These are phyloP conservation scores for Xylaria cubensis DNA, from an alignment of 495 filamentous ascomycete species.

Conservation along the genomic window DNA sequence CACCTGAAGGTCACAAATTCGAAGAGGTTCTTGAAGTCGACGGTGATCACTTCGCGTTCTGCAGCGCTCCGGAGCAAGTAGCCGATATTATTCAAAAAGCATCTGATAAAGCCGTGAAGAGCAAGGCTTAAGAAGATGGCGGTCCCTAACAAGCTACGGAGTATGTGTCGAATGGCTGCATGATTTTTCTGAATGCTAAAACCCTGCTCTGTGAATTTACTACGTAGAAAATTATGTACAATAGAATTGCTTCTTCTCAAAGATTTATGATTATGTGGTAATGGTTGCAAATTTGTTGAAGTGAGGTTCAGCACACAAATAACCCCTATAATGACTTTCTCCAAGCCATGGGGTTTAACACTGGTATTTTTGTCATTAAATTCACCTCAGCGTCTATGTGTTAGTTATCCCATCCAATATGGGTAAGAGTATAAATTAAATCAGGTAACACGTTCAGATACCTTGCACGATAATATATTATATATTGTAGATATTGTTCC, in stretches of 20 bases:
- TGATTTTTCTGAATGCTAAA: background rate
- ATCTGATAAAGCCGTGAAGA: background rate
- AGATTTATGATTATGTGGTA: background rate
- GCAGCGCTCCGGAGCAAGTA: constrained; percentile 15
- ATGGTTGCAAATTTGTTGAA: no score
- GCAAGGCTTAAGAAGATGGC: background rate
- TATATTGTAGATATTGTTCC: no score
- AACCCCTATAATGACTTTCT: background rate
- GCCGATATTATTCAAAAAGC: constrained; percentile 18
- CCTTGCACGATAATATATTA: background rate
- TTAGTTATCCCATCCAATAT: background rate
- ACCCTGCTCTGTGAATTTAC: background rate
- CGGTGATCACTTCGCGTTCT: constrained; percentile 19
- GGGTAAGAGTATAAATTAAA: background rate
- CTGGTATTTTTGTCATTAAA: background rate
- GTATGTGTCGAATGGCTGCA: background rate
- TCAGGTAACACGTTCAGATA: background rate
- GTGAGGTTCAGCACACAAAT: background rate
- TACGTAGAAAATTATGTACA: background rate
- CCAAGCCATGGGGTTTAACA: background rate
- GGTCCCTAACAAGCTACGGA: background rate
- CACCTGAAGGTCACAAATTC: constrained; percentile 23
- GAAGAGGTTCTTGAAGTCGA: constrained; percentile 22
- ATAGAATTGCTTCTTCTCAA: background rate
- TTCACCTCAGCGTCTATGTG: background rate